Percentiles rank a stretch among this genome's conserved stretches.
Evolutionary conservation across 768 basidiomycete species (phyloP).

Genomic region (Boletus vermiculosoides): DNA sequence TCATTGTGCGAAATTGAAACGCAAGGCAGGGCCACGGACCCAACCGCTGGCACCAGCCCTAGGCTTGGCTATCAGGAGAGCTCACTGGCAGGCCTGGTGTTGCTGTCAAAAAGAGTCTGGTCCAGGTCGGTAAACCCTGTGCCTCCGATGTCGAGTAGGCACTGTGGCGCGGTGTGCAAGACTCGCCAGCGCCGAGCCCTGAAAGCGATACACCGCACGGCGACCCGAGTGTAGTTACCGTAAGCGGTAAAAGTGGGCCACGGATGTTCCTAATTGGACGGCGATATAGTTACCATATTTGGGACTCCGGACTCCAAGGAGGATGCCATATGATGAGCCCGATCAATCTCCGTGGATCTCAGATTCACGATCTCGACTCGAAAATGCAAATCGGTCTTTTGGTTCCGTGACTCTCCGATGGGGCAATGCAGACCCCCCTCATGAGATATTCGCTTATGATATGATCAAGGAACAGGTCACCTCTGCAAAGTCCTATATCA

Average conservation of each 20-base stretch:
- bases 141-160: too few relatives aligned
- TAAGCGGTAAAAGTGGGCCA: not conserved
- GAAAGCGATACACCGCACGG: not conserved
- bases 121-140: too few relatives aligned
- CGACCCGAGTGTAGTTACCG: not conserved
- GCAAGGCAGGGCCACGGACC: too few relatives aligned
- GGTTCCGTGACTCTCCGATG: constrained; percentile 9
- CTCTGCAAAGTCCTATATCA: constrained; percentile 6
- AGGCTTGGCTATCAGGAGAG: too few relatives aligned
- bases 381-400: constrained; percentile 23
- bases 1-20: too few relatives aligned
- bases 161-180: too few relatives aligned
- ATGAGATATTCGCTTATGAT: not conserved
- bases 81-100: too few relatives aligned
- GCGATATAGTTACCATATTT: not conserved
- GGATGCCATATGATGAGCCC: not conserved
- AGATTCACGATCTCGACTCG: constrained; percentile 24
- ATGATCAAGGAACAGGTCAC: constrained; percentile 1
- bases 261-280: not conserved
- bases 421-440: constrained; percentile 1
- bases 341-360: constrained; percentile 28
- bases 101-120: too few relatives aligned
- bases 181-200: not conserved
- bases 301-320: constrained; percentile 15
- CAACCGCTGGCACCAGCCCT: too few relatives aligned